Evolutionary conservation across 139 green algal species (phyloP), one percentile per base, ranked within the genome.

Genomic region (Limnomonas spitsbergensis): DNA sequence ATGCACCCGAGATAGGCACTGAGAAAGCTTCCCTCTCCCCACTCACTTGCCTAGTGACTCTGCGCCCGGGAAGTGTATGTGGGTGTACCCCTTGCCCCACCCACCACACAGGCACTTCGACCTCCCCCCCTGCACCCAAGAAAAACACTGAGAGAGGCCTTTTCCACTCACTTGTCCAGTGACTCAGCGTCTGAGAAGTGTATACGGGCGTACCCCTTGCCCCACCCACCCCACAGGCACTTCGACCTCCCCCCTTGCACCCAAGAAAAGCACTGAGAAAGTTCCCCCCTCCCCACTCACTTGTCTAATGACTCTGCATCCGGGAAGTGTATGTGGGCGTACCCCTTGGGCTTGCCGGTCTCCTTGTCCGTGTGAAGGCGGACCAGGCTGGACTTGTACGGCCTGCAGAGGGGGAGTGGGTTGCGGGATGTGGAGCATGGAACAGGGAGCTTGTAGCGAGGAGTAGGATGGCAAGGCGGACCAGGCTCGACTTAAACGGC

Each of bases 271-370:
- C n/a, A n/a, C n/a, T n/a, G 47, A 61, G 47, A 61, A 20, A 61
- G 14, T 61, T 61, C 14, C 20, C 14, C 20, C 29, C 6, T 20
- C 35, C 32, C 6, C 36, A 74, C 85, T 76, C 76, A 91, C 89
- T 47, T 84, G 66, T 92, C 84, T 20, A 94, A 54, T 2, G 82
- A 81, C 3, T 75, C 68, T 40, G 86, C 86, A 70, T 89, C 83
- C 52, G 32, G 70, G 76, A 97, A 97, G 84, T 97, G 93, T 47
- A 97, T 87, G 85, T 97, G 93, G 0, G 93, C 93, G 82, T 91
- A 97, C 66, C 93, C 93, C 77, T 93, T 94, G 72, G 84, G 88
- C 40, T 71, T 79, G 32, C 92, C 91, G 0, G 88, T 93, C 52
- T 85, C 81, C 73, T 91, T 89, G 82, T 97, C 91, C 1, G 85